Evolutionary conservation across 163 green algal species (phyloP).

Genomic region (Scenedesmus sp.): DNA sequence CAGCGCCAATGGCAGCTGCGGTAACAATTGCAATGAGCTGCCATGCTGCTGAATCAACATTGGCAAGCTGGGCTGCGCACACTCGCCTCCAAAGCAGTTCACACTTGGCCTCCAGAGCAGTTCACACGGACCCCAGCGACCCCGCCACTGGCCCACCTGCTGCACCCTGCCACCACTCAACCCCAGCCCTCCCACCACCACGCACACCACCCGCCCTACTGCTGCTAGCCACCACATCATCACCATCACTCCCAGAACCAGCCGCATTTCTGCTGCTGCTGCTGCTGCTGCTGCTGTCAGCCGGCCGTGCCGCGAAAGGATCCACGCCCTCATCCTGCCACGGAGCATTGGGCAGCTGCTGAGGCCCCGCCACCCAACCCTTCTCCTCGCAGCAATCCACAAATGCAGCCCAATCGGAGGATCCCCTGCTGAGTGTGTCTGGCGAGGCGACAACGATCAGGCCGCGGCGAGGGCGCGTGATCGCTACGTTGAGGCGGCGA

Average conservation of each 20-base stretch:
- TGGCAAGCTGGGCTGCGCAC: too few species aligned
- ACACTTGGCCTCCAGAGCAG: too few species aligned
- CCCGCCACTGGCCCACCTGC: neutral
- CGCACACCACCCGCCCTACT: neutral
- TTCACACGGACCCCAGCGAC: neutral
- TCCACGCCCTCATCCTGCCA: slow-evolving; percentile 31
- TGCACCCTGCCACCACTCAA: neutral
- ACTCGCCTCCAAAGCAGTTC: too few species aligned
- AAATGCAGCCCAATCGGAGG: slow-evolving; percentile 48
- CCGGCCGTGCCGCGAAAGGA: neutral
- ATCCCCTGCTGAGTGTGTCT: slow-evolving; percentile 45
- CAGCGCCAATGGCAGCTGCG: too few species aligned
- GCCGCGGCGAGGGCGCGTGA: slow-evolving; percentile 79
- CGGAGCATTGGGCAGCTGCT: slow-evolving; percentile 28
- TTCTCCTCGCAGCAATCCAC: neutral
- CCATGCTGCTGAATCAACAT: too few species aligned
- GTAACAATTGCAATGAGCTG: too few species aligned
- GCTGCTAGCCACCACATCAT: too few species aligned
- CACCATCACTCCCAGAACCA: neutral
- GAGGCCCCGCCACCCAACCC: neutral
- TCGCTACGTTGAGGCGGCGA: slow-evolving; percentile 88
- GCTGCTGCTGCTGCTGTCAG: slow-evolving; percentile 7
- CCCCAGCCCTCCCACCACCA: neutral
- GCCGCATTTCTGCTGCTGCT: neutral
- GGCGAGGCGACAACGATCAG: slow-evolving; percentile 73